phyloP scores from a whole-genome alignment of 495 filamentous ascomycete species.

The Coniosporium apollinis region DNA sequence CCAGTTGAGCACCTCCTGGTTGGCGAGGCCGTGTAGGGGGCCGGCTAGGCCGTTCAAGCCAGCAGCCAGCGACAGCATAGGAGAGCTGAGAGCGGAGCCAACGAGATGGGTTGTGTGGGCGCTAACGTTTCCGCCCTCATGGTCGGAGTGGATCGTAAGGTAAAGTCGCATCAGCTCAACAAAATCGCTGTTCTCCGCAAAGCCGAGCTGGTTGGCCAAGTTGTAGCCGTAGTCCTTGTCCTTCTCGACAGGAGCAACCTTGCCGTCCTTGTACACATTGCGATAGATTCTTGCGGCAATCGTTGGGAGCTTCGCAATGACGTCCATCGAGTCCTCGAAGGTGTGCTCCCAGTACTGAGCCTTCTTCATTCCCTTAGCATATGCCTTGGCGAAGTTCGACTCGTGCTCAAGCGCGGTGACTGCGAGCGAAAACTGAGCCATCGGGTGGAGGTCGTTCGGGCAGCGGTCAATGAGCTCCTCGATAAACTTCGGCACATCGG shows the following conservation, averaged over 20 bases:
- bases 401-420: conserved; percentile 97
- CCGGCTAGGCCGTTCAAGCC: conserved; percentile 95
- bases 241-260: conserved; percentile 85
- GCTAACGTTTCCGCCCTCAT: conserved; percentile 92
- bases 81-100: conserved; percentile 90
- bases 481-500: conserved; percentile 88
- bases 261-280: conserved; percentile 98
- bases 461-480: conserved; percentile 99
- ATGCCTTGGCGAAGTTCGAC: conserved; percentile 92
- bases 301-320: conserved; percentile 98
- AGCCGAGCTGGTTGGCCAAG: conserved; percentile 96
- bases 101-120: conserved; percentile 98
- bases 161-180: conserved; percentile 96
- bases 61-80: conserved; percentile 87
- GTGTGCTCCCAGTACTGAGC: conserved; percentile 98
- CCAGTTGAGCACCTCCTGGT: conserved; percentile 99
- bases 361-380: conserved; percentile 97
- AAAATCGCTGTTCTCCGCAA: conserved; percentile 88
- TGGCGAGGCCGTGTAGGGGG: conserved; percentile 95
- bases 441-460: conserved; percentile 95
- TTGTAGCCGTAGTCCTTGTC: conserved; percentile 98
- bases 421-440: conserved; percentile 97
- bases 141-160: conserved; percentile 97
- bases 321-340: conserved; percentile 98
- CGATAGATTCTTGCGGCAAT: conserved; percentile 98